These are phyloP conservation scores for Rhodotorula sp. DNA, from an alignment of 1,284 basidiomycete genomes.

Conservation along the genomic window DNA sequence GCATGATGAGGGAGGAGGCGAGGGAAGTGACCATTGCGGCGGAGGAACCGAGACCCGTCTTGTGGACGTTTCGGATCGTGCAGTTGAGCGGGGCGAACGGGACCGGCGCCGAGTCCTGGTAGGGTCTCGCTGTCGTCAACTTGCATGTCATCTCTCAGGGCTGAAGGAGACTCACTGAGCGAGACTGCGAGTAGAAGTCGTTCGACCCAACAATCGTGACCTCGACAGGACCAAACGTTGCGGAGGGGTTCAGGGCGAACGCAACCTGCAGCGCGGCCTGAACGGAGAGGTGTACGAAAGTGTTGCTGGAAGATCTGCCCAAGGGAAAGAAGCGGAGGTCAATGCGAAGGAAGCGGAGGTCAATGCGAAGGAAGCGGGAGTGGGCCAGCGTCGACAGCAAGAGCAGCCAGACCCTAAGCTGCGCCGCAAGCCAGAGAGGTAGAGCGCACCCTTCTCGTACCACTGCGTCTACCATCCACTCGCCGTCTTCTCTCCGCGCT, in stretches of 20 bases:
- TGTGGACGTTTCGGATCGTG: constrained; percentile 77
- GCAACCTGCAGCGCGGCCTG: constrained; percentile 70
- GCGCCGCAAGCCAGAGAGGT: too few relatives aligned
- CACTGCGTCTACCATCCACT: constrained; percentile 20
- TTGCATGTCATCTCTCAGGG: background rate
- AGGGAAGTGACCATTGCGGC: constrained; percentile 96
- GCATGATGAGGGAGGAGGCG: constrained; percentile 77
- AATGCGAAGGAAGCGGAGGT: constrained; percentile 15
- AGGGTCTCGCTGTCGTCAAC: constrained; percentile 53
- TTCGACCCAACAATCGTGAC: constrained; percentile 88
- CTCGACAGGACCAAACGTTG: constrained; percentile 56
- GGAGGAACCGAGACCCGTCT: constrained; percentile 95
- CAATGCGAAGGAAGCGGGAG: background rate
- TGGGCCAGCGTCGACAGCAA: background rate
- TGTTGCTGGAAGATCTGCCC: constrained; percentile 57
- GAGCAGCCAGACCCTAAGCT: too few relatives aligned
- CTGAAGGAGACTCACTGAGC: constrained; percentile 1
- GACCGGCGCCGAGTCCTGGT: constrained; percentile 55
- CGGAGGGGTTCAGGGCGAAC: constrained; percentile 40
- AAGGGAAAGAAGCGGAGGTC: background rate
- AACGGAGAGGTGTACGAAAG: constrained; percentile 86
- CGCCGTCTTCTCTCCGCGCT: constrained; percentile 47
- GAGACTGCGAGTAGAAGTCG: constrained; percentile 91
- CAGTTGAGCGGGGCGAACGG: constrained; percentile 74
- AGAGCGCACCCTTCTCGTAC: constrained; percentile 30